Conservation (phyloP, 768 basidiomycete genomes). For the Trametes elegans region DNA sequence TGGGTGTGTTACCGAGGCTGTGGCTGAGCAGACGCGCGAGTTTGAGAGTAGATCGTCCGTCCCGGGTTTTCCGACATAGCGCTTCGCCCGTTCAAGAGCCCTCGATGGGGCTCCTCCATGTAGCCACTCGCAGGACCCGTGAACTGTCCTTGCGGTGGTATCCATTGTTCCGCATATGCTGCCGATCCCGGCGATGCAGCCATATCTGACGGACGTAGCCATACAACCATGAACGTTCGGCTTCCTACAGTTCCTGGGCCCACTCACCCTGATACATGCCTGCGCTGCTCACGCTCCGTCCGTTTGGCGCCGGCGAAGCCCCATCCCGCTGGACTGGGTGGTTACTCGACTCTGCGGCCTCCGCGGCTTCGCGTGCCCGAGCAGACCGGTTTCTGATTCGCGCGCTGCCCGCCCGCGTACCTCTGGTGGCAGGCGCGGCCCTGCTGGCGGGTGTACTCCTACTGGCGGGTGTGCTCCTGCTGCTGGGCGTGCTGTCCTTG, state of each 20-base stretch:
- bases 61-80: constrained; percentile 25
- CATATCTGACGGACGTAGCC: background rate
- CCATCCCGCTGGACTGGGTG: constrained; percentile 3
- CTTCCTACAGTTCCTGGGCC: background rate
- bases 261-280: constrained; percentile 5
- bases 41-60: constrained; percentile 29
- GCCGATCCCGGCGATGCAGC: background rate
- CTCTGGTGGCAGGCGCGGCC: too few relatives aligned
- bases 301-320: background rate
- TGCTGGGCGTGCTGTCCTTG: background rate
- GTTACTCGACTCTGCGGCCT: background rate
- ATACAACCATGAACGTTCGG: background rate
- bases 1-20: constrained; percentile 1
- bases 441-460: too few relatives aligned
- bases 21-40: constrained; percentile 16
- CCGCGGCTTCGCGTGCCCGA: constrained; percentile 15
- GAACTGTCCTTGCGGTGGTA: constrained; percentile 12
- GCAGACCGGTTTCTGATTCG: constrained; percentile 15
- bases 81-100: background rate
- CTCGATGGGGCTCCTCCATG: constrained; percentile 15
- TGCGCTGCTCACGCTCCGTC: background rate
- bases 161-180: background rate
- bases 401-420: constrained; percentile 13
- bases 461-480: too few relatives aligned
- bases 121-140: constrained; percentile 24